Conservation (phyloP, 2,329 filamentous ascomycete genomes). For the Gliomastix tumulicola region DNA sequence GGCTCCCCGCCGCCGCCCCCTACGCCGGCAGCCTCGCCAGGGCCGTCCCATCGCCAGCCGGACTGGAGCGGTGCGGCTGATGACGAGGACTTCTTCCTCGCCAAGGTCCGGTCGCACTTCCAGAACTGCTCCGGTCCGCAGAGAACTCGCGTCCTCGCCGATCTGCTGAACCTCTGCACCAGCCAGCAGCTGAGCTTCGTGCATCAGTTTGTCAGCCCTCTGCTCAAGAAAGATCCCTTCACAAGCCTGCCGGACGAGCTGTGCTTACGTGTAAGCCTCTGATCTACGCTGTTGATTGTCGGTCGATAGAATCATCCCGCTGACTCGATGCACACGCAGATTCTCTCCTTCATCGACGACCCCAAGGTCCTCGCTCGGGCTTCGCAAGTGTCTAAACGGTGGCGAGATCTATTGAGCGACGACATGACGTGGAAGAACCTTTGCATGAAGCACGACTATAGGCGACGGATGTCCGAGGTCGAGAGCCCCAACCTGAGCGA, state of each 20-base stretch:
- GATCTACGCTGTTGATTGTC: background rate
- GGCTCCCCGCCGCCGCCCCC: slow-evolving; percentile 58
- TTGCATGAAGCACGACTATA: slow-evolving; percentile 92
- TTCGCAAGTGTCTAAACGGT: slow-evolving; percentile 91
- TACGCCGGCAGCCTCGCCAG: slow-evolving; percentile 59
- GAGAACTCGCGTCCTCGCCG: slow-evolving; percentile 74
- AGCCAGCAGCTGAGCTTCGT: slow-evolving; percentile 95
- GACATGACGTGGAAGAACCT: slow-evolving; percentile 98
- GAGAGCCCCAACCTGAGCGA: slow-evolving; percentile 22
- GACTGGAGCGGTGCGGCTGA: slow-evolving; percentile 75
- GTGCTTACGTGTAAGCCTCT: slow-evolving; percentile 67
- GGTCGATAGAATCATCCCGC: background rate
- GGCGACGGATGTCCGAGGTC: slow-evolving; percentile 48
- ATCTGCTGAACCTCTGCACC: slow-evolving; percentile 88
- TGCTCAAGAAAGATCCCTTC: slow-evolving; percentile 95
- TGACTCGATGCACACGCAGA: slow-evolving; percentile 38
- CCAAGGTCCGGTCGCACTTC: slow-evolving; percentile 75
- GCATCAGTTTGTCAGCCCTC: slow-evolving; percentile 87
- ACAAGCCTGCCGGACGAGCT: slow-evolving; percentile 87
- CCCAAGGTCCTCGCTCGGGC: slow-evolving; percentile 88
- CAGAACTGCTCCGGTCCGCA: slow-evolving; percentile 68
- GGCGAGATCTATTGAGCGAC: slow-evolving; percentile 88
- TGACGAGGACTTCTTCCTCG: slow-evolving; percentile 75
- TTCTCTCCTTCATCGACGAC: slow-evolving; percentile 95
- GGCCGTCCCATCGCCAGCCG: slow-evolving; percentile 51